A percentile compares a stretch with the other conserved stretches of the same genome.
Evolutionary conservation across 2,329 filamentous ascomycete species (phyloP).

Genomic region (Pseudopithomyces maydicus): DNA sequence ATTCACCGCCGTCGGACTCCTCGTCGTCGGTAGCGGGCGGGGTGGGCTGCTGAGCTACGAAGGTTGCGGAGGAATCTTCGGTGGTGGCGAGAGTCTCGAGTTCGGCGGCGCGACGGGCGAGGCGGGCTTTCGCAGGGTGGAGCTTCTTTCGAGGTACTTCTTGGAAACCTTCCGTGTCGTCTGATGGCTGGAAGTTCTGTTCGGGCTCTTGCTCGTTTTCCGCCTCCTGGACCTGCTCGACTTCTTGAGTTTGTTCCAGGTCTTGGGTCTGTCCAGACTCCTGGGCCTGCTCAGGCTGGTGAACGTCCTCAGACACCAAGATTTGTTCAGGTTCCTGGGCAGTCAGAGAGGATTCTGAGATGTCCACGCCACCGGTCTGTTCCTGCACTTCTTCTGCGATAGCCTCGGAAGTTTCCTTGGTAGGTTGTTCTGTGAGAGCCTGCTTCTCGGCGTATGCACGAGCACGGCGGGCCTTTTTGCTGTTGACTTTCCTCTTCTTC

Average conservation of each 20-base stretch:
- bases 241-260: background rate
- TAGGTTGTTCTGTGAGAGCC: background rate
- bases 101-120: background rate
- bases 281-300: background rate
- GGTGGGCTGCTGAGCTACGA: constrained; percentile 19
- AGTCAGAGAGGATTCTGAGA: background rate
- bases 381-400: background rate
- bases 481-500: background rate
- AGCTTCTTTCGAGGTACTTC: background rate
- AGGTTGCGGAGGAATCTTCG: background rate
- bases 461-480: background rate
- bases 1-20: constrained; percentile 66
- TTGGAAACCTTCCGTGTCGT: background rate
- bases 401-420: background rate
- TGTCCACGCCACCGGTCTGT: background rate
- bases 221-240: background rate
- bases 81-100: background rate
- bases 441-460: constrained; percentile 1
- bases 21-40: constrained; percentile 21
- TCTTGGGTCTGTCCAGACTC: background rate
- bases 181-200: background rate
- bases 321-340: background rate
- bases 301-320: background rate
- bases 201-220: background rate
- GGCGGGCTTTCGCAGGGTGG: background rate